These are phyloP conservation scores for Globomyces sp. DNA, from an alignment of 371 early-diverging fungal species.

Conservation along the genomic window DNA sequence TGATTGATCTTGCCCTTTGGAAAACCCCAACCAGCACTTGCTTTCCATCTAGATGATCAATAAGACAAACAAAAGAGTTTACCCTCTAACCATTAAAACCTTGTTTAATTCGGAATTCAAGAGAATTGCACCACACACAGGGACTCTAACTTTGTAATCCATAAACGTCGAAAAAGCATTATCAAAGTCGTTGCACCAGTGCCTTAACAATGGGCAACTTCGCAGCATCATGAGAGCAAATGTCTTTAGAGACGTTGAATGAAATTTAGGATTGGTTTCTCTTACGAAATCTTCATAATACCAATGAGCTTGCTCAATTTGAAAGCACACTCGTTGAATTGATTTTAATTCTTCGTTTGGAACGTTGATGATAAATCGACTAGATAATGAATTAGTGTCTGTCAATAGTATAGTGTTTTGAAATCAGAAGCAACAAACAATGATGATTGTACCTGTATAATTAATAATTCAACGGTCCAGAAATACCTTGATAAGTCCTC, in stretches of 20 bases:
- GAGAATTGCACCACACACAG: constrained; percentile 99
- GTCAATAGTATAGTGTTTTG: too few relatives aligned
- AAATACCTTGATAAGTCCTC: constrained; percentile 9
- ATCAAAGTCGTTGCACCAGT: constrained; percentile 72
- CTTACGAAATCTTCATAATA: constrained; percentile 98
- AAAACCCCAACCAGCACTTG: constrained; percentile 91
- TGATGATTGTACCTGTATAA: too few relatives aligned
- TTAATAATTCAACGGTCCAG: too few relatives aligned
- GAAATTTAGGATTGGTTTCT: constrained; percentile 73
- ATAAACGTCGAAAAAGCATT: constrained; percentile 86
- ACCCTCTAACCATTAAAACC: constrained; percentile 41
- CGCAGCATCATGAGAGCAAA: constrained; percentile 59
- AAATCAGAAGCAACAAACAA: too few relatives aligned
- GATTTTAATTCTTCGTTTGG: constrained; percentile 88
- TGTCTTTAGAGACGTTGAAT: constrained; percentile 75
- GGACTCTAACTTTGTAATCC: constrained; percentile 95
- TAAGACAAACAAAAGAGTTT: not conserved
- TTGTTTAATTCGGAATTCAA: constrained; percentile 83
- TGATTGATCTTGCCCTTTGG: constrained; percentile 99
- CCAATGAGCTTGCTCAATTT: constrained; percentile 99
- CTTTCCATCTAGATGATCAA: constrained; percentile 69
- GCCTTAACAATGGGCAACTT: constrained; percentile 16
- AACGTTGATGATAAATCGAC: constrained; percentile 97
- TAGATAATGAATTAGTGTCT: constrained; percentile 24
- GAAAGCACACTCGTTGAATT: constrained; percentile 95